Base-by-base conservation (phyloP, 192 early-diverging fungal genomes). In the Paraglomus brasilianum region DNA sequence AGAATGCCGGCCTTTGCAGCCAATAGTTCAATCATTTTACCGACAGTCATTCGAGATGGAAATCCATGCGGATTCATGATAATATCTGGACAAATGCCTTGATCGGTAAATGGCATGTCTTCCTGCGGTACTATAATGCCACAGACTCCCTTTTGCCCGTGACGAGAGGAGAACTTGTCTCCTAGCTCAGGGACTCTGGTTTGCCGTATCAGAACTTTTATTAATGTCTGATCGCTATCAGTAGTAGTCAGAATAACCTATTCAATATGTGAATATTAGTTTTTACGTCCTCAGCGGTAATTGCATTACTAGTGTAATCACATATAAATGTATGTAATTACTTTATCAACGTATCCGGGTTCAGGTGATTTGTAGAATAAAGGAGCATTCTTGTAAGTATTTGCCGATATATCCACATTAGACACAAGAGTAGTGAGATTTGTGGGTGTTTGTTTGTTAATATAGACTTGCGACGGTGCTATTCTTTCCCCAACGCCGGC, bases 11-110 rank as follows among this genome's bases (percentile, higher is more conserved):
- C 95, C 76, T 98, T 98, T 63, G 95, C 95, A 2, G 94, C 91
- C 46, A 98, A 80, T 75, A 96, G 80, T 81, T 98, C 97, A 77
- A 98, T 96, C 92, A 98, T 95, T 78, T 98, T 96, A 50, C 97
- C 97, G 3, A 98, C 94, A 30, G 96, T 98, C 96, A 98, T 98
- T 79, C 96, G 93, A 36, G 90, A 92, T 40, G 96, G 96, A 85
- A 98, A 96, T 70, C 95, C 95, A 75, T 98, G 96, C 10, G 96
- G 96, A 83, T 98, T 98, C 94, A 98, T 98, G 81, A 98, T 94
- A 61, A 98, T 92, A 71, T 98, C 96, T 9, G 96, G 96, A 46
- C 82, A 86, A 38, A 96, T 85, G 51, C 96, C 96, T 42, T 83
- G 75, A 74, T 97, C 94, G 11, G 88, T 83, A 77, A 97, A 98